phyloP scores from a whole-genome alignment of 2,329 filamentous ascomycete species.

The Fusarium proliferatum region DNA sequence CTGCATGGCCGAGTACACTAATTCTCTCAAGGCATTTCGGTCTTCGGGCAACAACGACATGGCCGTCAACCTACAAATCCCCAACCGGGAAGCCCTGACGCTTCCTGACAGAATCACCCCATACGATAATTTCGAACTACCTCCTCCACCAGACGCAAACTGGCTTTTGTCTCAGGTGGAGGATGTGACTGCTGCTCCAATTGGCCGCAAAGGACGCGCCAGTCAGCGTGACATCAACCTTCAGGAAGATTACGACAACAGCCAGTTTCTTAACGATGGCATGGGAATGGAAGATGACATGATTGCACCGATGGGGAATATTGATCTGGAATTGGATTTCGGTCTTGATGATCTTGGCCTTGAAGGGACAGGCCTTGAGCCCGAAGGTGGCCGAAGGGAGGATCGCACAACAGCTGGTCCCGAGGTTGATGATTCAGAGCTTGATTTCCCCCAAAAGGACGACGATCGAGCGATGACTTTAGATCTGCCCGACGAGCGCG shows the following conservation, averaged over 20 bases:
- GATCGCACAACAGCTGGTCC: slow-evolving; percentile 10
- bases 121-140: slow-evolving; percentile 79
- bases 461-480: slow-evolving; percentile 67
- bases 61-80: slow-evolving; percentile 81
- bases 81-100: slow-evolving; percentile 86
- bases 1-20: slow-evolving; percentile 38
- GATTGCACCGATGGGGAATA: slow-evolving; percentile 69
- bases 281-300: slow-evolving; percentile 69
- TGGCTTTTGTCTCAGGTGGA: slow-evolving; percentile 83
- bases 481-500: slow-evolving; percentile 63
- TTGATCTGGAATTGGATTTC: slow-evolving; percentile 79
- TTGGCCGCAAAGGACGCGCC: slow-evolving; percentile 67
- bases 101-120: slow-evolving; percentile 94
- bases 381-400: slow-evolving; percentile 92
- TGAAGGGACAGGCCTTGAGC: slow-evolving; percentile 66
- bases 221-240: slow-evolving; percentile 75
- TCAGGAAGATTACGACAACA: slow-evolving; percentile 76
- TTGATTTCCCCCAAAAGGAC: slow-evolving; percentile 65
- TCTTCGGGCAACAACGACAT: slow-evolving; percentile 95
- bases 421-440: slow-evolving; percentile 68
- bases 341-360: slow-evolving; percentile 78
- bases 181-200: slow-evolving; percentile 64
- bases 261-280: slow-evolving; percentile 81
- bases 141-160: slow-evolving; percentile 89
- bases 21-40: slow-evolving; percentile 83